Evolutionary conservation across 371 early-diverging fungal genomes (phyloP).

Genomic region (Circinella minor): DNA sequence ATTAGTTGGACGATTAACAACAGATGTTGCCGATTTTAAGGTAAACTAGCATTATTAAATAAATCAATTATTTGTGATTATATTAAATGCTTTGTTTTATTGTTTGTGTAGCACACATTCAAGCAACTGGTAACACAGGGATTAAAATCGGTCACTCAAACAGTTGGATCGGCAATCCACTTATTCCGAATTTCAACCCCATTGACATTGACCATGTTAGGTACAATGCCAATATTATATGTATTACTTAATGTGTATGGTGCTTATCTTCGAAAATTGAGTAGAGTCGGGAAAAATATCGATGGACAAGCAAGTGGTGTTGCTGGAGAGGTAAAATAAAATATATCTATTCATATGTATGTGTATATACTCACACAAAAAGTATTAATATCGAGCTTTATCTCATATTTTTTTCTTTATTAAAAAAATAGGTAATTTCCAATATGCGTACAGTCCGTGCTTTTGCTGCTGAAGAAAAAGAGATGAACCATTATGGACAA

Average conservation of each 20-base stretch:
- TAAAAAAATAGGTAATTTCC: slow-evolving; percentile 49
- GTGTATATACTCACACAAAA: not conserved
- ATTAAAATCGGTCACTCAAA: slow-evolving; percentile 71
- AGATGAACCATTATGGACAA: slow-evolving; percentile 60
- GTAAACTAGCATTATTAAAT: slow-evolving; percentile 14
- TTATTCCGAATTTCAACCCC: slow-evolving; percentile 68
- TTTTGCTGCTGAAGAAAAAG: slow-evolving; percentile 74
- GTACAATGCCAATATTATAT: slow-evolving; percentile 73
- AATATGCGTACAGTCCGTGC: slow-evolving; percentile 80
- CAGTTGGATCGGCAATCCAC: slow-evolving; percentile 70
- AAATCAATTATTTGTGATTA: not conserved
- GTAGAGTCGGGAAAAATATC: slow-evolving; percentile 51
- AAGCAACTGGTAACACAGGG: slow-evolving; percentile 75
- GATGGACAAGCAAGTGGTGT: slow-evolving; percentile 68
- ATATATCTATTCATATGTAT: not conserved
- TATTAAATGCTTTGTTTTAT: not conserved
- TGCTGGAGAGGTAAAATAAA: slow-evolving; percentile 63
- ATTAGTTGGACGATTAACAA: slow-evolving; percentile 67
- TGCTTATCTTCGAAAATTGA: slow-evolving; percentile 66
- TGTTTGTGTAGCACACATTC: slow-evolving; percentile 60
- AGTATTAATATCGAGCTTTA: not conserved
- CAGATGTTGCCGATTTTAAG: slow-evolving; percentile 79
- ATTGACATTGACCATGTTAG: slow-evolving; percentile 65
- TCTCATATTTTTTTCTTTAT: not conserved
- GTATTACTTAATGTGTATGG: slow-evolving; percentile 73